phyloP scores from a whole-genome alignment of 768 basidiomycete species.

The Psilocybe subaeruginosa region DNA sequence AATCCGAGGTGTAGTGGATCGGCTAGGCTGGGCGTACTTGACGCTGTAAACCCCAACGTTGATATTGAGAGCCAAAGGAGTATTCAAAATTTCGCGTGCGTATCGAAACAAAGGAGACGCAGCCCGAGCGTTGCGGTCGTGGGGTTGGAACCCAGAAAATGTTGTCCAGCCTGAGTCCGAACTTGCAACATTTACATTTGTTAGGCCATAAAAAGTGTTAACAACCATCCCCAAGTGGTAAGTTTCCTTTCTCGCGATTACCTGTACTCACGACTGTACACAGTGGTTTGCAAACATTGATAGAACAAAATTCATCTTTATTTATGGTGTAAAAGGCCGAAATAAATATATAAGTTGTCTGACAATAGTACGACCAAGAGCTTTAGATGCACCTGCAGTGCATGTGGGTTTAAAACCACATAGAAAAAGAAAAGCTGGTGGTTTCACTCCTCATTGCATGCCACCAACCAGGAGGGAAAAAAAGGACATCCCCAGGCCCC shows the following conservation, averaged over 20 bases:
- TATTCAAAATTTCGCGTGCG: background rate
- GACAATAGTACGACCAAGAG: too few relatives aligned
- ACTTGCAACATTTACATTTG: background rate
- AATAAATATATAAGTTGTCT: background rate
- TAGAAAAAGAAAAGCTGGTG: conserved; percentile 84
- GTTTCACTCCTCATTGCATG: conserved; percentile 87
- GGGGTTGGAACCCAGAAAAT: background rate
- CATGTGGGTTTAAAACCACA: conserved; percentile 79
- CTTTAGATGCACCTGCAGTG: background rate
- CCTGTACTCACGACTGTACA: background rate
- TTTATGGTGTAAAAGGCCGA: background rate
- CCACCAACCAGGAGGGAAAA: conserved; percentile 95
- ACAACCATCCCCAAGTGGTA: background rate
- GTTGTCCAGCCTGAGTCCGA: background rate
- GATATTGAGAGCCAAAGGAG: background rate
- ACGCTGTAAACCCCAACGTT: background rate
- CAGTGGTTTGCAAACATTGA: background rate
- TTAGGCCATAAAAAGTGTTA: background rate
- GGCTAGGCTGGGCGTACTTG: background rate
- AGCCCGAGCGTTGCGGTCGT: background rate
- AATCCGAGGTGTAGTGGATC: background rate
- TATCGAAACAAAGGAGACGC: background rate
- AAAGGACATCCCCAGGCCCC: conserved; percentile 82
- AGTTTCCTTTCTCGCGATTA: background rate
- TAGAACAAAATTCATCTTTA: background rate